Percentiles rank a stretch among this genome's conserved stretches.
phyloP scores from a whole-genome alignment of 345 rosid genomes.

The Laguncularia racemosa region DNA sequence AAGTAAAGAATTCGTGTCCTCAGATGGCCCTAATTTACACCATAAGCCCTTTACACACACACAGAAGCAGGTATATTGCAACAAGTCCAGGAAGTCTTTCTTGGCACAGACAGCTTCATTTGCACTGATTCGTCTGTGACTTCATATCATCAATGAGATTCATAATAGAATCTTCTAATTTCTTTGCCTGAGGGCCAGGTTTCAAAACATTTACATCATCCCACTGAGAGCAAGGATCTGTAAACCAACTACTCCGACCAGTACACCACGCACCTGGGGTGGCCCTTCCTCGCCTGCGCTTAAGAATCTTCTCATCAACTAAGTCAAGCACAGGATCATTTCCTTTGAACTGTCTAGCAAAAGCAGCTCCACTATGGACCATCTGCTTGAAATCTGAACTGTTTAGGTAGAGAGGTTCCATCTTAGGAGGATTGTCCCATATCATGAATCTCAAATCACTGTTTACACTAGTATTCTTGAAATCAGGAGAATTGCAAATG shows the following conservation, averaged over 20 bases:
- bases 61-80: slow-evolving; percentile 8
- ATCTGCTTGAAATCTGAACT: slow-evolving; percentile 52
- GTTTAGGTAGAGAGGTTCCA: slow-evolving; percentile 82
- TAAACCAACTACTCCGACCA: slow-evolving; percentile 63
- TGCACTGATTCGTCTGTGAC: slow-evolving; percentile 71
- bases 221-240: slow-evolving; percentile 94
- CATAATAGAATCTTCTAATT: slow-evolving; percentile 52
- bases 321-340: slow-evolving; percentile 66
- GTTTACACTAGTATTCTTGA: slow-evolving; percentile 76
- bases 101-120: slow-evolving; percentile 31
- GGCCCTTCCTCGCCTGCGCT: slow-evolving; percentile 47
- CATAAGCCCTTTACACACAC: slow-evolving; percentile 15
- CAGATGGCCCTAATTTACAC: slow-evolving; percentile 11
- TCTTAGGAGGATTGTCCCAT: slow-evolving; percentile 97
- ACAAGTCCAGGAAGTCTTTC: slow-evolving; percentile 9
- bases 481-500: slow-evolving; percentile 83
- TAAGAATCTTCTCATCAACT: slow-evolving; percentile 67
- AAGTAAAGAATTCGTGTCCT: slow-evolving; percentile 27
- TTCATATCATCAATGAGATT: slow-evolving; percentile 69
- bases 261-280: slow-evolving; percentile 95
- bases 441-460: slow-evolving; percentile 78
- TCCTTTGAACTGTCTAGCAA: slow-evolving; percentile 68
- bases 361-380: slow-evolving; percentile 86
- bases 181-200: slow-evolving; percentile 76
- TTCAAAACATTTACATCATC: slow-evolving; percentile 72